phyloP scores from a whole-genome alignment of 495 filamentous ascomycete species.

The Trichoderma orchidacearum region DNA sequence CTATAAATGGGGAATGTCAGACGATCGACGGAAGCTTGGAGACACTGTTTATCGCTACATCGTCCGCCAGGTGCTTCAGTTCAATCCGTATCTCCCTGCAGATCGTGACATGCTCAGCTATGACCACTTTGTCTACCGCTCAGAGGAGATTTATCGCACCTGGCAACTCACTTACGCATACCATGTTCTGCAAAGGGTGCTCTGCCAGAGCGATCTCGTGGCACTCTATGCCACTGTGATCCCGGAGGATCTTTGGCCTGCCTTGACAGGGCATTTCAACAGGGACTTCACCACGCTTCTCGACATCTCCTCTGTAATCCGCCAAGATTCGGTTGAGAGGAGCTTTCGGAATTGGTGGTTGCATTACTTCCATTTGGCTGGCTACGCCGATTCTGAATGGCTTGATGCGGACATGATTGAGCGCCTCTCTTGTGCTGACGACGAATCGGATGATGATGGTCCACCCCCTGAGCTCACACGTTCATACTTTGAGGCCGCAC shows the following conservation, averaged over 20 bases:
- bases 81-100: background rate
- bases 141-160: background rate
- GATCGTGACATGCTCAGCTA: background rate
- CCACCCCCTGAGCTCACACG: background rate
- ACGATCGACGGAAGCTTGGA: background rate
- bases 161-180: background rate
- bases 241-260: background rate
- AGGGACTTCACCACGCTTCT: background rate
- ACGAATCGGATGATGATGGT: background rate
- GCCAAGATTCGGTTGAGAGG: background rate
- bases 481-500: background rate
- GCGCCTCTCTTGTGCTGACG: background rate
- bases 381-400: background rate
- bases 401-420: background rate
- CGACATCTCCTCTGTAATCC: background rate
- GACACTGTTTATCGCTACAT: conserved; percentile 1
- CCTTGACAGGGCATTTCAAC: background rate
- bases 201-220: background rate
- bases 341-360: background rate
- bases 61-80: background rate
- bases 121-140: background rate
- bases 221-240: background rate
- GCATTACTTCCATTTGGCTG: background rate
- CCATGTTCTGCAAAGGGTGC: background rate
- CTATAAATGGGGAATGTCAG: background rate